A percentile compares a stretch with the other conserved stretches of the same genome.
Evolutionary conservation across 2,329 filamentous ascomycete species (phyloP).

Genomic region (Diaporthe ilicicola): DNA sequence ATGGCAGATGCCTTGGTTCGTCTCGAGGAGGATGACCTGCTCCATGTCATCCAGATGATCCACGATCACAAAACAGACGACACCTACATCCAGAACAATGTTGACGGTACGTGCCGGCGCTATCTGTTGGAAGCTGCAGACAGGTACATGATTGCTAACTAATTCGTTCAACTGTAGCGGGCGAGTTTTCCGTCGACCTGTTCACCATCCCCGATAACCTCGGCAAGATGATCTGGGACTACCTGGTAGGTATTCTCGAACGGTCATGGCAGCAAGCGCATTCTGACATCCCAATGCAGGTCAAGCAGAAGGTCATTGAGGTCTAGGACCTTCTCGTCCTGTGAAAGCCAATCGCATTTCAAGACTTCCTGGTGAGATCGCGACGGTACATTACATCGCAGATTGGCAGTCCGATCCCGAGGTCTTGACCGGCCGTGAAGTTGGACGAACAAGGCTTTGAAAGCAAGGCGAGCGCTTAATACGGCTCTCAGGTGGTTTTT

Average conservation of each 20-base stretch:
- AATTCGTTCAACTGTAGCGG: constrained; percentile 61
- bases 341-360: not conserved
- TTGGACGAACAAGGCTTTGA: not conserved
- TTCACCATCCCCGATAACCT: constrained; percentile 94
- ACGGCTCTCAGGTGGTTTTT: not conserved
- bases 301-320: constrained; percentile 31
- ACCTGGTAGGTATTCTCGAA: constrained; percentile 58
- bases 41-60: constrained; percentile 96
- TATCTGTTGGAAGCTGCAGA: constrained; percentile 22
- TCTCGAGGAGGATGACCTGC: constrained; percentile 89
- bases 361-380: not conserved
- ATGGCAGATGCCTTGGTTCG: constrained; percentile 90
- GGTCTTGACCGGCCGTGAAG: not conserved
- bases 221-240: constrained; percentile 96
- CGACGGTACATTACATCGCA: not conserved
- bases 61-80: constrained; percentile 96
- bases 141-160: not conserved
- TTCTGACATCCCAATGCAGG: constrained; percentile 15
- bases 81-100: constrained; percentile 96
- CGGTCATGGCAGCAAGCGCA: too few species aligned
- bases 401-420: not conserved
- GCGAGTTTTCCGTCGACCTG: constrained; percentile 97
- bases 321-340: not conserved
- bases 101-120: constrained; percentile 76
- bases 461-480: not conserved